These are phyloP conservation scores for Rubia occidens DNA, from an alignment of 305 asterid genomes.

Conservation along the genomic window DNA sequence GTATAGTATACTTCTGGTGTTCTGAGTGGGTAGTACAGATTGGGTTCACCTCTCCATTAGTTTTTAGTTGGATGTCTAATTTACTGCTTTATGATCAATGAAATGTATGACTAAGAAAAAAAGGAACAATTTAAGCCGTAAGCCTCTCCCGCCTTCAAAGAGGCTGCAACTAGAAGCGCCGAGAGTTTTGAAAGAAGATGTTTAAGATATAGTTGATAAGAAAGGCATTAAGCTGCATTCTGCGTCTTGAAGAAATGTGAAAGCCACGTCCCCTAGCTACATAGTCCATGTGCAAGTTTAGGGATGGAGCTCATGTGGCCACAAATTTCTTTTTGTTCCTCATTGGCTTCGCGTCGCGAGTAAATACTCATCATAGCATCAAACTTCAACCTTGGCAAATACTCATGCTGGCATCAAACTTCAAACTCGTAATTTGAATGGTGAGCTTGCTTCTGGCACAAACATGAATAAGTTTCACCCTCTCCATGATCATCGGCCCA, in stretches of 20 bases:
- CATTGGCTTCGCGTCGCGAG: no score
- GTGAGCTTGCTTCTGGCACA: constrained; percentile 17
- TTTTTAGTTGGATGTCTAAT: constrained; percentile 68
- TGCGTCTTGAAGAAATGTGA: constrained; percentile 94
- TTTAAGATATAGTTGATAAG: constrained; percentile 92
- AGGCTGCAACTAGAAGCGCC: constrained; percentile 92
- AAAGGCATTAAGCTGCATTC: constrained; percentile 94
- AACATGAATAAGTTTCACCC: constrained; percentile 21
- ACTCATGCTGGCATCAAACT: constrained; percentile 20
- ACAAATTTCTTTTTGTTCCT: constrained; percentile 73
- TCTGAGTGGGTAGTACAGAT: no score
- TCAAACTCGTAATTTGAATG: constrained; percentile 12
- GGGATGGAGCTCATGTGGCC: constrained; percentile 99
- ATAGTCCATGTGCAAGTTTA: constrained; percentile 73
- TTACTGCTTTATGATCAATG: constrained; percentile 90
- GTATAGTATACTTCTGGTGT: not conserved
- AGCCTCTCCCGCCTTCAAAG: constrained; percentile 96
- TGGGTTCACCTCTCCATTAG: constrained; percentile 22
- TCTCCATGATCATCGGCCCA: constrained; percentile 26
- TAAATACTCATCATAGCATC: no score
- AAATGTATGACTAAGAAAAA: constrained; percentile 52
- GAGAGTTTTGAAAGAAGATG: constrained; percentile 91
- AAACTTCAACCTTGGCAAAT: not conserved
- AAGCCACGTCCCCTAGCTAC: constrained; percentile 67
- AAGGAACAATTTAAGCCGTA: constrained; percentile 52